Evolutionary conservation across 176 grass and related monocot species (phyloP).

Genomic region (Melocanna baccifera): DNA sequence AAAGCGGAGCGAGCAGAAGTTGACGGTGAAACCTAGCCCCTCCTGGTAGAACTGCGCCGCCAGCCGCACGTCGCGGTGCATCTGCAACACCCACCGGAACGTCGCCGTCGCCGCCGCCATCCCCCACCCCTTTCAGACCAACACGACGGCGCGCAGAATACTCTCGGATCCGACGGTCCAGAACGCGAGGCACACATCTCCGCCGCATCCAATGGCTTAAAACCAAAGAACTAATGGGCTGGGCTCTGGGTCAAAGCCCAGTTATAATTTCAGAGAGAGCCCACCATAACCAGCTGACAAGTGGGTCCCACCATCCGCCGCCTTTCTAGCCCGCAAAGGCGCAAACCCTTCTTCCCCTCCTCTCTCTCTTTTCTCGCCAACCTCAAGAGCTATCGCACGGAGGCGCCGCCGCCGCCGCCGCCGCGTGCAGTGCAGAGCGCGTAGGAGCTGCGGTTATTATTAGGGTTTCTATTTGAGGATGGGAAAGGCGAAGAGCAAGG

Average conservation of each 20-base stretch:
- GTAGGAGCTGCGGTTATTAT: not conserved
- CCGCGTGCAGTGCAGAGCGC: not conserved
- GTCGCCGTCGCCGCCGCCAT: conserved; percentile 44
- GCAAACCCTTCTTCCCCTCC: not conserved
- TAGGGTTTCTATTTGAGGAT: conserved; percentile 18
- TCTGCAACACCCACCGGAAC: conserved; percentile 71
- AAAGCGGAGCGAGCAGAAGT: conserved; percentile 78
- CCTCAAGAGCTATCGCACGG: not conserved
- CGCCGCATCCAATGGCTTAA: not conserved
- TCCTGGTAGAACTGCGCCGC: conserved; percentile 77
- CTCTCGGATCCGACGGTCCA: not conserved
- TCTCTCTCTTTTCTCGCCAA: not conserved
- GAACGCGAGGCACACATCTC: not conserved
- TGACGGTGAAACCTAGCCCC: conserved; percentile 73
- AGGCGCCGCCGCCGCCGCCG: conserved; percentile 2
- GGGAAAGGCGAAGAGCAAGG: conserved; percentile 69
- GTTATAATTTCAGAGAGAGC: not conserved
- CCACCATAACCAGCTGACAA: not conserved
- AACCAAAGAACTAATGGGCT: not conserved
- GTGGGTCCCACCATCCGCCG: not conserved
- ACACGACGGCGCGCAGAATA: not conserved
- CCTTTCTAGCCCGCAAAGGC: not conserved
- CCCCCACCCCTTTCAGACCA: not conserved
- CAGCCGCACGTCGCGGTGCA: conserved; percentile 76
- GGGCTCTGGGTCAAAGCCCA: not conserved